Evolutionary conservation across 208 protist genomes (phyloP).

Genomic region (Acanthamoeba lenticulata): DNA sequence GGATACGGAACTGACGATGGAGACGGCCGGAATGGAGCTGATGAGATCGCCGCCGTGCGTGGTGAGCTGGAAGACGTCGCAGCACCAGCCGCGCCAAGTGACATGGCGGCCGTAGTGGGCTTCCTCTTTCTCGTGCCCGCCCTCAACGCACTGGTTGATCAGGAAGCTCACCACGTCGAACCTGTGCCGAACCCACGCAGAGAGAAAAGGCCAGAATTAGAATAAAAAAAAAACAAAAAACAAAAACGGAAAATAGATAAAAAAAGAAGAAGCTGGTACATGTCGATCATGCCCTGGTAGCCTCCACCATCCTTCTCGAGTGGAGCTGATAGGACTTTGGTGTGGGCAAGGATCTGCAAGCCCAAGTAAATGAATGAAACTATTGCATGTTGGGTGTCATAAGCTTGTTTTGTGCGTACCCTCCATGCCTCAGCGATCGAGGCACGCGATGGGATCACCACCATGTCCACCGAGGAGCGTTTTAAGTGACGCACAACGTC

Average conservation of each 20-base stretch:
- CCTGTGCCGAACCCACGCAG: no score
- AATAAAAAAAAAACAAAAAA: no score
- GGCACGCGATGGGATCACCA: not conserved
- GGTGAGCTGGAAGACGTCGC: not conserved
- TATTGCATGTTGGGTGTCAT: no score
- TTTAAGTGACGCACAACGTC: not conserved
- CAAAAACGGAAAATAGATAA: no score
- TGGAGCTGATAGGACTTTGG: not conserved
- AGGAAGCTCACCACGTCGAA: conserved; percentile 51
- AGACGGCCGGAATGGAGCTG: conserved; percentile 28
- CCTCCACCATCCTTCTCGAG: not conserved
- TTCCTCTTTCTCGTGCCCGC: not conserved
- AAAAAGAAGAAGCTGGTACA: not conserved
- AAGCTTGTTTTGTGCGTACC: not conserved
- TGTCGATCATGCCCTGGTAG: conserved; percentile 10
- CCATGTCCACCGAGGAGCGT: not conserved
- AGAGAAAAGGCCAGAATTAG: no score
- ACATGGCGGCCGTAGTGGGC: not conserved
- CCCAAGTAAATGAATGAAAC: not conserved
- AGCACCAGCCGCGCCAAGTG: conserved; percentile 26
- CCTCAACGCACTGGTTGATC: not conserved
- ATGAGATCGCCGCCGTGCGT: conserved; percentile 10
- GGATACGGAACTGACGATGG: not conserved
- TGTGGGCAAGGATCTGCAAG: not conserved
- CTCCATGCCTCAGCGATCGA: not conserved